phyloP scores from a whole-genome alignment of 2,329 filamentous ascomycete species.

The Penicillium sp. region DNA sequence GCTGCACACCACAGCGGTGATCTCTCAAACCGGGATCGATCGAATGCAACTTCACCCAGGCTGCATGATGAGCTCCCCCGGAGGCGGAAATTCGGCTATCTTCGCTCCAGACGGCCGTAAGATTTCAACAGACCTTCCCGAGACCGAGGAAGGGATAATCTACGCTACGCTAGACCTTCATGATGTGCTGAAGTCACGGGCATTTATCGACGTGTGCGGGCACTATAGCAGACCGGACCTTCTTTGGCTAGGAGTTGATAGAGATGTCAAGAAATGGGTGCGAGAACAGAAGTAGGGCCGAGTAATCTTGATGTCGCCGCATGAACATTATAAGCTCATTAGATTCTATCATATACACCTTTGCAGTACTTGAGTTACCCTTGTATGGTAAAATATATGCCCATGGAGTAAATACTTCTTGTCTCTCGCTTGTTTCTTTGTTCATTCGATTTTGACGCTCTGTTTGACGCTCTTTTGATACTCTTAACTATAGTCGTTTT shows the following conservation, averaged over 20 bases:
- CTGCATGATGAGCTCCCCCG: constrained; percentile 43
- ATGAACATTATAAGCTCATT: no score
- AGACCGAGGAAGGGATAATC: constrained; percentile 50
- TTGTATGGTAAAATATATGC: no score
- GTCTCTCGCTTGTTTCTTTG: no score
- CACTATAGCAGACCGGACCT: constrained; percentile 14
- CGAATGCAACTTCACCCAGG: constrained; percentile 46
- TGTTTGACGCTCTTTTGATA: no score
- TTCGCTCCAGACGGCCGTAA: constrained; percentile 55
- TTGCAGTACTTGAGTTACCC: no score
- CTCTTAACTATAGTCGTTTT: no score
- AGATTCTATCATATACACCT: no score
- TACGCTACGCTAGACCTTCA: constrained; percentile 53
- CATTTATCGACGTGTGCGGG: constrained; percentile 15
- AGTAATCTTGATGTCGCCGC: no score
- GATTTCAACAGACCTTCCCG: constrained; percentile 41
- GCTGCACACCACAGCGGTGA: constrained; percentile 54
- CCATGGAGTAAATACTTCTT: no score
- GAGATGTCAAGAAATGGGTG: neutral
- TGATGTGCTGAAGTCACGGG: constrained; percentile 38
- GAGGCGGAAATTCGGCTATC: constrained; percentile 51
- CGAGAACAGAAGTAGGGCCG: neutral
- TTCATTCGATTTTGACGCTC: no score
- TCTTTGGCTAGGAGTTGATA: neutral
- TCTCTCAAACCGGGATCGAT: constrained; percentile 49